Conservation (phyloP, 352 stramenopile species). For the Phytophthora sp. region DNA sequence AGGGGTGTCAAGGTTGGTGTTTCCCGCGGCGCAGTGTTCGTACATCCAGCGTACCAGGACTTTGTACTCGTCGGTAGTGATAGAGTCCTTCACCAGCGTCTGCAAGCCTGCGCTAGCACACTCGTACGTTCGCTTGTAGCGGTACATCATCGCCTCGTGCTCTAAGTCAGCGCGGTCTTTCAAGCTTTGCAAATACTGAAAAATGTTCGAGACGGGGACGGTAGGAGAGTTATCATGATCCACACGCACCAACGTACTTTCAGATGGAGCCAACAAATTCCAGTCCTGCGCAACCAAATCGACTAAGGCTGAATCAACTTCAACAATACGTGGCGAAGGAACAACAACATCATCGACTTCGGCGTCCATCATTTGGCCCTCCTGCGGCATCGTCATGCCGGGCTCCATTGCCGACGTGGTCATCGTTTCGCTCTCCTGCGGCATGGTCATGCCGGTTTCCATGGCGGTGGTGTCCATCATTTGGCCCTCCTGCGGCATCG, state of each 20-base stretch:
- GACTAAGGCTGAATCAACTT: background rate
- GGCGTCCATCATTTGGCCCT: background rate
- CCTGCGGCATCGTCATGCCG: background rate
- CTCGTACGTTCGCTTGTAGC: slow-evolving; percentile 28
- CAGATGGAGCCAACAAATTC: slow-evolving; percentile 30
- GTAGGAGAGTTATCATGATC: slow-evolving; percentile 16
- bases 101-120: slow-evolving; percentile 19
- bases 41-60: slow-evolving; percentile 40
- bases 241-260: slow-evolving; percentile 14
- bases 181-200: slow-evolving; percentile 17
- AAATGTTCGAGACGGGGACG: slow-evolving; percentile 25
- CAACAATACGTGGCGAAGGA: background rate
- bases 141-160: slow-evolving; percentile 14
- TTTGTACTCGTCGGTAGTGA: slow-evolving; percentile 22
- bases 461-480: background rate
- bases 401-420: too few relatives aligned
- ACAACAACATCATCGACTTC: background rate
- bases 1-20: background rate
- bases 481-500: background rate
- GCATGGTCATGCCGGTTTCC: background rate
- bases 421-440: background rate
- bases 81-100: slow-evolving; percentile 14
- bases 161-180: slow-evolving; percentile 15
- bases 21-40: slow-evolving; percentile 22
- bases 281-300: slow-evolving; percentile 21